These are phyloP conservation scores for Parastagonospora nodorum DNA, from an alignment of 2,329 filamentous ascomycete genomes.

Conservation along the genomic window DNA sequence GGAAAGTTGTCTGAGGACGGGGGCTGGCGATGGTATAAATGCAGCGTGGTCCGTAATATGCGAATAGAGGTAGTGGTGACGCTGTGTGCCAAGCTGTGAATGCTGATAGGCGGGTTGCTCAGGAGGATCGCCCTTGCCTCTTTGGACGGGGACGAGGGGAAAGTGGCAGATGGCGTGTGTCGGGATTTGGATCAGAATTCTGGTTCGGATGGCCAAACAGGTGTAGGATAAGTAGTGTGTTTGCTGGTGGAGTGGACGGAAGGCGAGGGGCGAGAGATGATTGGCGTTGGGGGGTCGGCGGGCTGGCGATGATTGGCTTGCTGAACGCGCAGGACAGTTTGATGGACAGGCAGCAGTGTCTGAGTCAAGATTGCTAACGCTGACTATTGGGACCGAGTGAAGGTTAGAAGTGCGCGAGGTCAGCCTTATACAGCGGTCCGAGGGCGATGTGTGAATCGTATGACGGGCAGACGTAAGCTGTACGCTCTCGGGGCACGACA, in stretches of 20 bases:
- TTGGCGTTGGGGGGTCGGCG: conserved; percentile 16
- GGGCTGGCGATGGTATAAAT: conserved; percentile 27
- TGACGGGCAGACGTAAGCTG: conserved; percentile 16
- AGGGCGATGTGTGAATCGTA: conserved; percentile 11
- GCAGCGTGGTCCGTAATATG: conserved; percentile 21
- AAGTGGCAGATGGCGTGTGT: conserved; percentile 10
- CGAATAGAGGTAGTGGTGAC: conserved; percentile 10
- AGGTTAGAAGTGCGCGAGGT: conserved; percentile 20
- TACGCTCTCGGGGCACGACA: conserved; percentile 19
- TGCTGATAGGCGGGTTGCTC: conserved; percentile 30
- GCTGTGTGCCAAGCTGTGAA: conserved; percentile 31
- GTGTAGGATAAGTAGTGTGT: neutral
- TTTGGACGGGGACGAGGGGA: conserved; percentile 16
- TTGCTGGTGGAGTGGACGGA: conserved; percentile 4
- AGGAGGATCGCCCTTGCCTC: conserved; percentile 20
- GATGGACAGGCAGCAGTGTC: conserved; percentile 4
- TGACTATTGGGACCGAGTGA: conserved; percentile 4
- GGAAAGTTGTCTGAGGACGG: conserved; percentile 11
- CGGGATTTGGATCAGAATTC: conserved; percentile 18
- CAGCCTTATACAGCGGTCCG: conserved; percentile 28
- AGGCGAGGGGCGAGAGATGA: conserved; percentile 23
- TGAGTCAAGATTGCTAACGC: conserved; percentile 9
- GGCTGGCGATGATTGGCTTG: conserved; percentile 26
- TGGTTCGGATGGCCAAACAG: conserved; percentile 11
- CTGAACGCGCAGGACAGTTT: conserved; percentile 6